Evolutionary conservation across 257 asterid genomes (phyloP), one percentile per base, ranked within the genome.

Genomic region (Gentiana macrophylla): DNA sequence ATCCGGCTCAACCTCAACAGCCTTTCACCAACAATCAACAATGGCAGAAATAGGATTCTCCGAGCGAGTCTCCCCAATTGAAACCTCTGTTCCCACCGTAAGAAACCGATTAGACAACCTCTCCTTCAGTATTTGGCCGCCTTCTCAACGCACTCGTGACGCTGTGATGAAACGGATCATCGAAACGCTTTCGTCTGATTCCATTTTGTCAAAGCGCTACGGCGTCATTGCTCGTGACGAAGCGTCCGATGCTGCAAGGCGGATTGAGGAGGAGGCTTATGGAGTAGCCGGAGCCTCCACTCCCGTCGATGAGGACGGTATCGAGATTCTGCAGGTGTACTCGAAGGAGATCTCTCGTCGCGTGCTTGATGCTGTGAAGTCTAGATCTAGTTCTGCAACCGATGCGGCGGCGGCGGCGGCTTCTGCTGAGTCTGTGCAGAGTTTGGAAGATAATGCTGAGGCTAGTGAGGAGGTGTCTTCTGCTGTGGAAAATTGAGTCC

Each of bases 61-160:
- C 61, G 48, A 70, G 35, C 46, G 9, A 5, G 37, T 51, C 5
- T 15, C n/a, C 59, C 53, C 37, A 41, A 24, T 61, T 52, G 52
- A 55, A 58, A 24, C 64, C 11, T 41, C 41, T 3, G 58, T 47
- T 0, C 8, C 64, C 35, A 37, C 44, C 57, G 12, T 66, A 24
- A 59, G 43, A 37, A 79, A 59, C 41, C 43, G 12, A 74, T 34
- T 67, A 66, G 66, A 37, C 55, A 66, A 8, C 61, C 11, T 67
- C 35, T 71, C 93, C 59, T 82, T 87, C 82, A 78, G 82, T 86
- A 80, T 84, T 49, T 88, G 95, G 97, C 97, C 97, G 0, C 94
- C 95, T 0, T 68, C 83, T 8, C 86, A 79, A 10, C 87, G 89
- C 59, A 82, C 94, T 12, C 97, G 97, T 67, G 95, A 83, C 48